Percentiles rank a stretch among this genome's conserved stretches.
Conservation (phyloP, 2,329 filamentous ascomycete genomes). For the Ceratocystis diversiconidia region DNA sequence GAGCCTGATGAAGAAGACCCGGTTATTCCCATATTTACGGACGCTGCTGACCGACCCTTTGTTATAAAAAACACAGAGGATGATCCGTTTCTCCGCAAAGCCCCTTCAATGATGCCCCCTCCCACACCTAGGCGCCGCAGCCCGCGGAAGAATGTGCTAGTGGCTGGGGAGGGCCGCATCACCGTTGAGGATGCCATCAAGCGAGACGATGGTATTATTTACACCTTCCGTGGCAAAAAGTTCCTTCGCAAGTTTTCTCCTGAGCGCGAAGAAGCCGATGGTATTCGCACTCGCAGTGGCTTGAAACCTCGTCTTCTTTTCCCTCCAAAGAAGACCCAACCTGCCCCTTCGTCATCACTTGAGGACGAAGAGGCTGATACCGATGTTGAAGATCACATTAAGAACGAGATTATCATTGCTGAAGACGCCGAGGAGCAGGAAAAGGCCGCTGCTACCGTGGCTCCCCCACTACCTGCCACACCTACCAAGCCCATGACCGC, state of each 20-base stretch:
- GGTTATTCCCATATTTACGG: slow-evolving; percentile 60
- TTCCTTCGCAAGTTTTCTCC: slow-evolving; percentile 55
- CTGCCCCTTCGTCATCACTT: slow-evolving; percentile 28
- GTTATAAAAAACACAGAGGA: slow-evolving; percentile 48
- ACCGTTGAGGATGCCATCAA: slow-evolving; percentile 48
- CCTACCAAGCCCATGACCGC: slow-evolving; percentile 25
- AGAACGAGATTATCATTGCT: slow-evolving; percentile 20
- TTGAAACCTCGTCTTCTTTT: slow-evolving; percentile 63
- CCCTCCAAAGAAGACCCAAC: slow-evolving; percentile 33
- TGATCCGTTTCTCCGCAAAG: slow-evolving; percentile 56
- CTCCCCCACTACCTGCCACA: slow-evolving; percentile 24
- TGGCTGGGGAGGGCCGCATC: slow-evolving; percentile 43
- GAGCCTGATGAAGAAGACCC: slow-evolving; percentile 43
- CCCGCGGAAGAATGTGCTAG: slow-evolving; percentile 40
- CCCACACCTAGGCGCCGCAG: slow-evolving; percentile 32
- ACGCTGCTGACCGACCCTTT: slow-evolving; percentile 65
- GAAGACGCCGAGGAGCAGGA: slow-evolving; percentile 21
- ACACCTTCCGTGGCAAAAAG: slow-evolving; percentile 67
- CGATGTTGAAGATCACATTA: slow-evolving; percentile 40
- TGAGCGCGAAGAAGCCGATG: slow-evolving; percentile 27
- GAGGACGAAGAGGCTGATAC: slow-evolving; percentile 47
- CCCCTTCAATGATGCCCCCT: slow-evolving; percentile 23
- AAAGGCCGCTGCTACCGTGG: slow-evolving; percentile 2
- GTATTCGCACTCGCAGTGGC: slow-evolving; percentile 43
- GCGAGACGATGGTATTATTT: slow-evolving; percentile 59